Percentiles rank a stretch among this genome's conserved stretches.
phyloP scores from a whole-genome alignment of 2,329 filamentous ascomycete genomes.

The Paecilomyces sp. region DNA sequence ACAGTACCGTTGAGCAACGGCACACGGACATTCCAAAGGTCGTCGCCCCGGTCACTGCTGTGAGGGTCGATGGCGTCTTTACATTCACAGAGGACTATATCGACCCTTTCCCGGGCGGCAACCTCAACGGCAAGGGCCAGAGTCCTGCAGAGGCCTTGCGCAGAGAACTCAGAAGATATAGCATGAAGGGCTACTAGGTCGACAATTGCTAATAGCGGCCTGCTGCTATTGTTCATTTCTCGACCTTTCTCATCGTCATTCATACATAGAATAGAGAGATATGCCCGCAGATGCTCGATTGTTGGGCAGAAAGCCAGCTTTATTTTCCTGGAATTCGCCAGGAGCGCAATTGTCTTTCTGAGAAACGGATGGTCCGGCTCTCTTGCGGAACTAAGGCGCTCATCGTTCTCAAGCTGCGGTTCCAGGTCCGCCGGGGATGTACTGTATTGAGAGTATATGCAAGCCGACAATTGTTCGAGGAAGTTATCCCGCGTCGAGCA shows the following conservation, averaged over 20 bases:
- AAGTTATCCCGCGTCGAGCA: slow-evolving; percentile 62
- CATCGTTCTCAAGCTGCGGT: neutral
- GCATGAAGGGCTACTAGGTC: slow-evolving; percentile 35
- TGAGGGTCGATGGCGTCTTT: slow-evolving; percentile 20
- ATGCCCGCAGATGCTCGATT: slow-evolving; percentile 69
- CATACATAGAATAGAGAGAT: slow-evolving; percentile 51
- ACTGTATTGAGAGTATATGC: slow-evolving; percentile 29
- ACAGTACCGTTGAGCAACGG: slow-evolving; percentile 56
- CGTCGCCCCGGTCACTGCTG: slow-evolving; percentile 23
- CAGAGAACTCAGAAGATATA: slow-evolving; percentile 39
- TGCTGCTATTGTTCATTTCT: slow-evolving; percentile 2
- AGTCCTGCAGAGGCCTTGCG: slow-evolving; percentile 41
- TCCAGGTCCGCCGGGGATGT: neutral
- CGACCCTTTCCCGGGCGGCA: slow-evolving; percentile 19
- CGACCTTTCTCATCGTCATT: neutral
- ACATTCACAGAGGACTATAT: slow-evolving; percentile 37
- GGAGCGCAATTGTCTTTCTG: slow-evolving; percentile 59
- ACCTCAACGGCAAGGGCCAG: slow-evolving; percentile 34
- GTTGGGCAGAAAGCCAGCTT: slow-evolving; percentile 67
- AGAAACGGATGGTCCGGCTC: slow-evolving; percentile 41
- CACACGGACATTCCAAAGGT: slow-evolving; percentile 44
- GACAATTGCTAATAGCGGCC: slow-evolving; percentile 31
- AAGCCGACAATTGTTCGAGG: slow-evolving; percentile 49
- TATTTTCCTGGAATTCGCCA: slow-evolving; percentile 62
- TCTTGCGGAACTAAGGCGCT: neutral